Evolutionary conservation across 2,329 filamentous ascomycete species (phyloP), one percentile per base, ranked within the genome.

Genomic region (Thielaviopsis euricoi): DNA sequence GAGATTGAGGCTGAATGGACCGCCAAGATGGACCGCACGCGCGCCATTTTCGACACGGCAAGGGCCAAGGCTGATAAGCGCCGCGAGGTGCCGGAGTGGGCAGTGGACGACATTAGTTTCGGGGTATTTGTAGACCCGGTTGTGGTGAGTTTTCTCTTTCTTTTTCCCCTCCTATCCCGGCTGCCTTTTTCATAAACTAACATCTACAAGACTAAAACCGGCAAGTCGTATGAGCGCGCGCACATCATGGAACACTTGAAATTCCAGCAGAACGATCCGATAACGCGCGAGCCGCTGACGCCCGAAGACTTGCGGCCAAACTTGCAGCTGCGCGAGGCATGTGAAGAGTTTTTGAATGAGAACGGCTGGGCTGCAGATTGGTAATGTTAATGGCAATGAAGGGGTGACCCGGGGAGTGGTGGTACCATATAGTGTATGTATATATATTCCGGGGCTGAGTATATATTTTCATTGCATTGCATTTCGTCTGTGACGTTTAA

Each of bases 341-440:
- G 89, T 66, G 82, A 87, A 52, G 87, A 93, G 63, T 97, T 95
- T 65, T 73, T 96, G 60, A 78, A 86, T 26, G 75, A 87, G 64
- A 96, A 95, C 65, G 90, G 89, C 10, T 95, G 93, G 87, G 89
- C 89, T 0, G 89, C 87, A 46, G 90, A 96, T 68, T 97, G 87
- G 85, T 95, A 73, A 62, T 17, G 13, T 7, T 19, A n/a, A 25
- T 13, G 21, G 29, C 23, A 29, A 26, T 7, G 17, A 51, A 9
- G 25, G 9, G 25, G 25, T 4, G 25, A 9, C 4, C 4, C 4
- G 4, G 9, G 25, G 4, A 9, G 25, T 26, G 29, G 29, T 33
- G 7, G 29, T 33, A 10, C 29, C 29, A 33, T 33, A 52, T 15
- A n/a, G n/a, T n/a, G n/a, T n/a, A n/a, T n/a, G n/a, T n/a, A n/a